phyloP scores from a whole-genome alignment of 345 rosid genomes.

The Mallotus nudiflorus region DNA sequence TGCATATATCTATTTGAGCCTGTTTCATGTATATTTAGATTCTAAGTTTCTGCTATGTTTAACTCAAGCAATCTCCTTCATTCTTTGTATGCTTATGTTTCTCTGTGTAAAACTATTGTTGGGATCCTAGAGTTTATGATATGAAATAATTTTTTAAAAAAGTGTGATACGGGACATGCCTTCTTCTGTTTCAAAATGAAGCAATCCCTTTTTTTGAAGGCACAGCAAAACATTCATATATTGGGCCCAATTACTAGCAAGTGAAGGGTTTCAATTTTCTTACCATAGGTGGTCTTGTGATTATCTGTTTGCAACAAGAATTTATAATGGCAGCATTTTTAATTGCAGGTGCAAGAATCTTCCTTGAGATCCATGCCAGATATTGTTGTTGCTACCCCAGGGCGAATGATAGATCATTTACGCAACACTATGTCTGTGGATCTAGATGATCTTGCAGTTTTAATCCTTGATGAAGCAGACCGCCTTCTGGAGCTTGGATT shows the following conservation, averaged over 20 bases:
- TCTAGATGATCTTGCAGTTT: conserved; percentile 88
- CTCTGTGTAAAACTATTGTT: too few species aligned
- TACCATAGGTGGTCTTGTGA: not conserved
- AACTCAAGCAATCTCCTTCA: too few species aligned
- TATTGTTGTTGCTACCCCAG: conserved; percentile 97
- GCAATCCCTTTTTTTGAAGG: too few species aligned
- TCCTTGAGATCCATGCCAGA: conserved; percentile 93
- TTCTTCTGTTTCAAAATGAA: too few species aligned
- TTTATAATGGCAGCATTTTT: conserved; percentile 15
- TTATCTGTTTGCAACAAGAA: not conserved
- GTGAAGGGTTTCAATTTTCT: not conserved
- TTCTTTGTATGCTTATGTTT: too few species aligned
- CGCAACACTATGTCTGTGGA: conserved; percentile 93
- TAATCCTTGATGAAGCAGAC: conserved; percentile 96
- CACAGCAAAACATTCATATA: too few species aligned
- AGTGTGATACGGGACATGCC: too few species aligned
- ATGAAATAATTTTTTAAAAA: too few species aligned
- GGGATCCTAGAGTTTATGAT: too few species aligned
- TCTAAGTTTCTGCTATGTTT: not conserved
- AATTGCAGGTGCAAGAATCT: conserved; percentile 72
- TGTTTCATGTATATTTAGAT: not conserved
- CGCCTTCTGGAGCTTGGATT: conserved; percentile 96
- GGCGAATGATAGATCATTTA: conserved; percentile 96
- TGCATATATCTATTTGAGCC: not conserved
- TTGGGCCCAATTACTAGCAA: too few species aligned